phyloP scores from a whole-genome alignment of 192 early-diverging fungal species.

The Linnemannia schmuckeri region DNA sequence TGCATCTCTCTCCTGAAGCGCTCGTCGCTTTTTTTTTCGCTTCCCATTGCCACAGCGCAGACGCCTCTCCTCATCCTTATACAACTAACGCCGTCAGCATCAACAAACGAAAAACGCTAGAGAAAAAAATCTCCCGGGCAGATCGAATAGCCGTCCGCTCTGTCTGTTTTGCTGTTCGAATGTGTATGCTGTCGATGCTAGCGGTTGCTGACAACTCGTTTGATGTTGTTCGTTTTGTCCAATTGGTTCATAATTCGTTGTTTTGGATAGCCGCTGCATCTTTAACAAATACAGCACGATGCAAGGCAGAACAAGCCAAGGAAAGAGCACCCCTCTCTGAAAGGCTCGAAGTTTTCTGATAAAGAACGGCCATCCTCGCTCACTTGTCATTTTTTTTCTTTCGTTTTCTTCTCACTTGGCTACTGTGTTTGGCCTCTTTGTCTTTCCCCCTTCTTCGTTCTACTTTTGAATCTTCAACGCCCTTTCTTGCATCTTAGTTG shows the following conservation, averaged over 20 bases:
- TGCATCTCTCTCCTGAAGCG: not conserved
- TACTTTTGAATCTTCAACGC: not conserved
- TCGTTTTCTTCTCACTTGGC: not conserved
- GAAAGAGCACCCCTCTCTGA: not conserved
- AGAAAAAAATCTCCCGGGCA: not conserved
- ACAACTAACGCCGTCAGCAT: no score
- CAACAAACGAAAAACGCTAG: not conserved
- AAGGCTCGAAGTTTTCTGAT: not conserved
- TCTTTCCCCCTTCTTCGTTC: not conserved
- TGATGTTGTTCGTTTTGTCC: not conserved
- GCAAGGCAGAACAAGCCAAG: no score
- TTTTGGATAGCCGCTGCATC: not conserved
- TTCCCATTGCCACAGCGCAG: not conserved
- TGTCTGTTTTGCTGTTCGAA: not conserved
- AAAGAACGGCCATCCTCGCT: not conserved
- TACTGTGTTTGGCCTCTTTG: no score
- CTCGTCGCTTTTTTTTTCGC: not conserved
- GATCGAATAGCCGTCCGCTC: constrained; percentile 5
- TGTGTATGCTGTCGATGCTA: not conserved
- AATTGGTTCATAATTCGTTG: not conserved
- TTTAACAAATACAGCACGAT: no score
- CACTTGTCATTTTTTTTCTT: not conserved
- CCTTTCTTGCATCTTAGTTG: not conserved
- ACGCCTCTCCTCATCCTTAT: not conserved
- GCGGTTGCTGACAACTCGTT: not conserved